phyloP scores from a whole-genome alignment of 2,329 filamentous ascomycete species.

The Colletotrichum brevisporum region DNA sequence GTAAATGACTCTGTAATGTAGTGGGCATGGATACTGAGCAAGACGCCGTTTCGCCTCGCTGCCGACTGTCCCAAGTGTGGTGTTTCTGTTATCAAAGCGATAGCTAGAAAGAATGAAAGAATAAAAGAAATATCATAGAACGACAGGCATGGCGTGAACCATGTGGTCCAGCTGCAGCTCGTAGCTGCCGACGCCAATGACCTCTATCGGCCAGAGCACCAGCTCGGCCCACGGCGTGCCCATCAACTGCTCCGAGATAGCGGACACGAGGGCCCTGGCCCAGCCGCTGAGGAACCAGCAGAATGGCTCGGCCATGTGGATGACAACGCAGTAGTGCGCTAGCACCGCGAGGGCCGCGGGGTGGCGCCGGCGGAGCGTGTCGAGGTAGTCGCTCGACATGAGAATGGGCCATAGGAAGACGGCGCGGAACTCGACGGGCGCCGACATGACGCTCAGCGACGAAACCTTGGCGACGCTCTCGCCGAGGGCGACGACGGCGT shows the following conservation, averaged over 20 bases:
- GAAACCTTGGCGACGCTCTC: conserved; percentile 33
- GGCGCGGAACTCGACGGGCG: conserved; percentile 43
- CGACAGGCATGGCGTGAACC: conserved; percentile 21
- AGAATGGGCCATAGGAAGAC: conserved; percentile 45
- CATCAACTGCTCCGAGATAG: conserved; percentile 25
- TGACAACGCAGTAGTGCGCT: conserved; percentile 45
- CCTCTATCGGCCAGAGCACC: conserved; percentile 28
- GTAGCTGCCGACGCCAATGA: conserved; percentile 22
- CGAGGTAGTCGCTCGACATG: conserved; percentile 44
- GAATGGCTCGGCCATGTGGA: conserved; percentile 41
- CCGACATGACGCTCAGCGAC: conserved; percentile 31
- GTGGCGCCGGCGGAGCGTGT: conserved; percentile 41
- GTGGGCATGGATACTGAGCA: not conserved
- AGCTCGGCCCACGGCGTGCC: conserved; percentile 31
- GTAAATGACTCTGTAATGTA: conserved; percentile 3
- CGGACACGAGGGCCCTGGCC: conserved; percentile 24
- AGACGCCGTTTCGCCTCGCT: conserved; percentile 3
- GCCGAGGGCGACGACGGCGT: conserved; percentile 32
- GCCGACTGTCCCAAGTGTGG: not conserved
- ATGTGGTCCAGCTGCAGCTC: conserved; percentile 22
- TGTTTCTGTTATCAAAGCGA: not conserved
- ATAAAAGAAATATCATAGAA: conserved; percentile 4
- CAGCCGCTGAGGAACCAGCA: conserved; percentile 43
- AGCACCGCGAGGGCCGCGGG: conserved; percentile 43
- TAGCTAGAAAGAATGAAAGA: not conserved